These are phyloP conservation scores for Suhomyces tanzawaensis DNA, from an alignment of 805 yeast genomes.

Conservation along the genomic window DNA sequence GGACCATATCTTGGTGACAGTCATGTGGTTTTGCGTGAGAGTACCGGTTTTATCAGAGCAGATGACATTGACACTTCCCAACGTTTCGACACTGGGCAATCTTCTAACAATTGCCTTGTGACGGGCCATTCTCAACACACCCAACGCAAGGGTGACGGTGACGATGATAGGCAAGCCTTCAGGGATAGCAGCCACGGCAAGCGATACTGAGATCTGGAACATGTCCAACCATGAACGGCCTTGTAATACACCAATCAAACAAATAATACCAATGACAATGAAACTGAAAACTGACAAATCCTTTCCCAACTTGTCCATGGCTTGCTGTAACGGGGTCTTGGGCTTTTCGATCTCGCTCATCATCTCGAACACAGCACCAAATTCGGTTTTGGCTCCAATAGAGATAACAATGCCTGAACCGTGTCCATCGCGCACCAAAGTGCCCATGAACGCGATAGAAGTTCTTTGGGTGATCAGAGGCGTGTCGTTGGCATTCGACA, in stretches of 20 bases:
- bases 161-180: constrained; percentile 98
- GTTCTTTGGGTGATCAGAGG: constrained; percentile 66
- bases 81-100: constrained; percentile 90
- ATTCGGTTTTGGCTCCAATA: constrained; percentile 85
- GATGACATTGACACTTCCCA: constrained; percentile 78
- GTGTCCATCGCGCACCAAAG: constrained; percentile 92
- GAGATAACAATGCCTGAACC: constrained; percentile 93
- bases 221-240: constrained; percentile 96
- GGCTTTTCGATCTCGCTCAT: constrained; percentile 95
- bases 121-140: constrained; percentile 94
- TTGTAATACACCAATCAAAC: constrained; percentile 83
- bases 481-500: constrained; percentile 32
- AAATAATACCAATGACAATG: constrained; percentile 85
- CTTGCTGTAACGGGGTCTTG: constrained; percentile 91
- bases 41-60: constrained; percentile 52
- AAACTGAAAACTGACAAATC: constrained; percentile 85
- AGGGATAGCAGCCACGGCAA: constrained; percentile 99
- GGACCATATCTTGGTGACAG: constrained; percentile 81
- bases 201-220: constrained; percentile 95
- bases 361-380: constrained; percentile 94
- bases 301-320: constrained; percentile 94
- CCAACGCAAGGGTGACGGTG: constrained; percentile 93
- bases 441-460: constrained; percentile 94
- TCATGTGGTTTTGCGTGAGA: constrained; percentile 87
- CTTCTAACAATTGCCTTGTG: constrained; percentile 92